Percentiles rank a stretch among this genome's conserved stretches.
Evolutionary conservation across 805 yeast genomes (phyloP).

Genomic region (Yarrowia porcina): DNA sequence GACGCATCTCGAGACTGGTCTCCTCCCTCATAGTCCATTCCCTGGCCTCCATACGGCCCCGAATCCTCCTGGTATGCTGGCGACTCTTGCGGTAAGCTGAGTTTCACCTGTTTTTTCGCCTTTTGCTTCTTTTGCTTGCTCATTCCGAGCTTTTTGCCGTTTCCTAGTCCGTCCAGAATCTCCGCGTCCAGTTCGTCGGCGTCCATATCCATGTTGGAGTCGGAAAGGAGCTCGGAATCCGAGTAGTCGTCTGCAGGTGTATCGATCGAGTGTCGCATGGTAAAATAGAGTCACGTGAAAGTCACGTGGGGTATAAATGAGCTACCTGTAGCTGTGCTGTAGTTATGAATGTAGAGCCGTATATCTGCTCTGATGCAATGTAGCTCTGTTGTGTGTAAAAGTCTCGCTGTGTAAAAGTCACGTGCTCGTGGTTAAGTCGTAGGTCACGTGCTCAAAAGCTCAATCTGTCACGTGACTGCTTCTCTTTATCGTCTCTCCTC

Average conservation of each 20-base stretch:
- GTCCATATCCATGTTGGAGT: conserved; percentile 9
- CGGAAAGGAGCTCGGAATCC: conserved; percentile 9
- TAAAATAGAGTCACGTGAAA: too few species aligned
- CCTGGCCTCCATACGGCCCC: neutral
- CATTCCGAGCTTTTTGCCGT: conserved; percentile 6
- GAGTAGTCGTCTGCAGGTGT: conserved; percentile 3
- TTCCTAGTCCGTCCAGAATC: conserved; percentile 2
- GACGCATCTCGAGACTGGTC: neutral
- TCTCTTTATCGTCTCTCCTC: neutral
- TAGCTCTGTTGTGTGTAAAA: too few species aligned
- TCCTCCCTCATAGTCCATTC: neutral
- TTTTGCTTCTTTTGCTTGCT: neutral
- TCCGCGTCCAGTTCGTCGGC: conserved; percentile 14
- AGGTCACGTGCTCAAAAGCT: neutral
- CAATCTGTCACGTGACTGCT: neutral
- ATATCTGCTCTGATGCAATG: too few species aligned
- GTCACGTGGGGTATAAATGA: neutral
- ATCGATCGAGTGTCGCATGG: conserved; percentile 17
- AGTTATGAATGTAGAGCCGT: neutral
- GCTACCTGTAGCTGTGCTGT: too few species aligned
- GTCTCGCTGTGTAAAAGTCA: neutral
- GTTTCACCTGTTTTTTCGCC: neutral
- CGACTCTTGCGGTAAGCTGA: neutral
- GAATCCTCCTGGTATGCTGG: neutral
- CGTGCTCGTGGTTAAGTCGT: neutral